Percentiles rank a stretch among this genome's conserved stretches.
Evolutionary conservation across 1,139 yeast genomes (phyloP).

Genomic region (Geotrichum carabidarum): DNA sequence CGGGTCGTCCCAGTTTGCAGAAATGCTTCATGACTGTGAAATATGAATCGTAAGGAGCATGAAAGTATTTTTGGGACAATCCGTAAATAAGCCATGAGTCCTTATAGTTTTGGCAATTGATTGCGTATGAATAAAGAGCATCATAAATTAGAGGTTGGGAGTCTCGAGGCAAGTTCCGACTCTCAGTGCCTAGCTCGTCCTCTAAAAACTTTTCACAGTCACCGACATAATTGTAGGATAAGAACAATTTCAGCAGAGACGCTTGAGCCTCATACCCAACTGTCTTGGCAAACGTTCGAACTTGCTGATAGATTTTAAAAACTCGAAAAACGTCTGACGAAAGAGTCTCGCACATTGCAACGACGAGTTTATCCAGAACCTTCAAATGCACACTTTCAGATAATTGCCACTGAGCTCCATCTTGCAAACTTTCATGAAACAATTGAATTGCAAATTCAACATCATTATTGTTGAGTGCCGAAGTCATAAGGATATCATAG

Average conservation of each 20-base stretch:
- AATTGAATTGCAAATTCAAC: constrained; percentile 34
- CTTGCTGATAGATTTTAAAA: constrained; percentile 34
- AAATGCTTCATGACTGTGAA: constrained; percentile 58
- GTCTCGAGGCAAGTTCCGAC: constrained; percentile 30
- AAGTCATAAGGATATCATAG: constrained; percentile 12
- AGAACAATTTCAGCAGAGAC: constrained; percentile 45
- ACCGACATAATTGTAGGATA: constrained; percentile 48
- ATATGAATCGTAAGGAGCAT: constrained; percentile 57
- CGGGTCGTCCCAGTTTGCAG: constrained; percentile 53
- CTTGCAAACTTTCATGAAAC: constrained; percentile 39
- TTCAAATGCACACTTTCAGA: constrained; percentile 35
- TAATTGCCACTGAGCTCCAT: constrained; percentile 45
- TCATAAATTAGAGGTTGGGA: constrained; percentile 41
- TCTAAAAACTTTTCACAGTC: constrained; percentile 57
- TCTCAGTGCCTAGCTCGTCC: constrained; percentile 51
- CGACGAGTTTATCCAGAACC: constrained; percentile 36
- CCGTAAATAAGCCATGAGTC: constrained; percentile 64
- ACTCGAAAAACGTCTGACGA: constrained; percentile 30
- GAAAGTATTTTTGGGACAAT: constrained; percentile 53
- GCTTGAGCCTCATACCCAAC: constrained; percentile 45
- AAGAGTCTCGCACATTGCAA: constrained; percentile 27
- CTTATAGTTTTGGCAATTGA: constrained; percentile 41
- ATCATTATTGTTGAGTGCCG: constrained; percentile 19
- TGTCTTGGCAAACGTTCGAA: constrained; percentile 40
- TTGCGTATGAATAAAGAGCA: constrained; percentile 46